Evolutionary conservation across 768 basidiomycete species (phyloP).

Genomic region (Panellus pusillus): DNA sequence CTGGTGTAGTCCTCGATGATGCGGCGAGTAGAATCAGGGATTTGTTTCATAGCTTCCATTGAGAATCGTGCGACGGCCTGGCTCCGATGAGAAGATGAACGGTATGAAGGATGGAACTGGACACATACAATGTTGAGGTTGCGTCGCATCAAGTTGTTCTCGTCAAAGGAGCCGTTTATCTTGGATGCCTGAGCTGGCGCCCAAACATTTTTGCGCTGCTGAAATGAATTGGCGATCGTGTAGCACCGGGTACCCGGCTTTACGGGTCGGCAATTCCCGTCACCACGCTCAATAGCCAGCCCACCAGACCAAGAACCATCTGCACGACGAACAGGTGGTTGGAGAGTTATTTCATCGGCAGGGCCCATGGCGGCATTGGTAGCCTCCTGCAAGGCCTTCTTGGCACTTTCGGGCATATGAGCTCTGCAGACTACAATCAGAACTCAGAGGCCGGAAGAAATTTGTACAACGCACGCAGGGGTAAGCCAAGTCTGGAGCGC

Average conservation of each 20-base stretch:
- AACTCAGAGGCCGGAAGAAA: too few relatives aligned
- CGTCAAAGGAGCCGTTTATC: not conserved
- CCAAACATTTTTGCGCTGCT: not conserved
- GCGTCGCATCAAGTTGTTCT: not conserved
- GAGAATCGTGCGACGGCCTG: not conserved
- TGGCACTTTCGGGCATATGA: too few relatives aligned
- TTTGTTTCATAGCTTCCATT: not conserved
- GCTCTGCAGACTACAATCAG: too few relatives aligned
- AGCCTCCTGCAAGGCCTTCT: not conserved
- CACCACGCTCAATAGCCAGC: conserved; percentile 3
- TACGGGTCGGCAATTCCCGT: conserved; percentile 2
- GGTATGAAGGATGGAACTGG: not conserved
- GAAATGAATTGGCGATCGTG: conserved; percentile 1
- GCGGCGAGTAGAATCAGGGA: not conserved
- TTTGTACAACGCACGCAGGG: too few relatives aligned
- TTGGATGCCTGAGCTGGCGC: not conserved
- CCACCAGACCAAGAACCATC: conserved; percentile 2
- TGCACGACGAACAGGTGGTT: not conserved
- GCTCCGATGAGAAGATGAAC: not conserved
- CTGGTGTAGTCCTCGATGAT: not conserved
- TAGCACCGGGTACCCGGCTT: conserved; percentile 1
- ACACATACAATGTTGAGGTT: not conserved
- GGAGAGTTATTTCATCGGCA: not conserved
- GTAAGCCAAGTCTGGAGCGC: too few relatives aligned
- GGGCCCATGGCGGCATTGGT: not conserved